phyloP scores from a whole-genome alignment of 1,284 basidiomycete genomes.

The Erythrobasidium hasegawianum region DNA sequence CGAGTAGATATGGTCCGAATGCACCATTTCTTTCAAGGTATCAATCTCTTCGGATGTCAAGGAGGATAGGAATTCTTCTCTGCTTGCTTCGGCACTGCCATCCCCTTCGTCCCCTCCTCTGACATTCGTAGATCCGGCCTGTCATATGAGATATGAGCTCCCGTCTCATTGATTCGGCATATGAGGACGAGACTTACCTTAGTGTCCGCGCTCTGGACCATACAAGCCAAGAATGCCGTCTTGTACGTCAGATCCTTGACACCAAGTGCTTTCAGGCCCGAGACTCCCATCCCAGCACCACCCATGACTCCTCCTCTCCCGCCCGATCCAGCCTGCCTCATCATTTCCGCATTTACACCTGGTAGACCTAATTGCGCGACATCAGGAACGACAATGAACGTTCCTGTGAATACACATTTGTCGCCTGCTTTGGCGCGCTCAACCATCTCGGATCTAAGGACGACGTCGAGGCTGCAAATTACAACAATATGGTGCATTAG shows the following conservation, averaged over 20 bases:
- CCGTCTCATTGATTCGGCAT: too few relatives aligned
- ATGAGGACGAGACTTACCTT: too few relatives aligned
- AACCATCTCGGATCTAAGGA: conserved; percentile 89
- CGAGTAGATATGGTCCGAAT: conserved; percentile 88
- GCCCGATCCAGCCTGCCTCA: conserved; percentile 73
- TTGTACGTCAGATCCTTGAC: conserved; percentile 96
- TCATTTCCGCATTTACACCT: conserved; percentile 89
- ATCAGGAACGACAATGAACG: conserved; percentile 97
- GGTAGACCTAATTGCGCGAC: conserved; percentile 93
- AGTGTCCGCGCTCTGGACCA: conserved; percentile 87
- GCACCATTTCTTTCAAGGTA: conserved; percentile 89
- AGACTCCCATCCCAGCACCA: conserved; percentile 70
- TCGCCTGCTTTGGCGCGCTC: conserved; percentile 98
- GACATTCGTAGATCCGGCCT: conserved; percentile 73
- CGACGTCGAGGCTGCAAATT: conserved; percentile 71
- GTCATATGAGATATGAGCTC: conserved; percentile 4
- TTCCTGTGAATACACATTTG: conserved; percentile 96
- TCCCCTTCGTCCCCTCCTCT: conserved; percentile 77
- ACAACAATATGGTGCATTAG: neutral
- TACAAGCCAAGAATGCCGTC: conserved; percentile 96
- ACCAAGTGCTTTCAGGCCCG: conserved; percentile 88
- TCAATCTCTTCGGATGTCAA: conserved; percentile 92
- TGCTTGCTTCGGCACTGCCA: conserved; percentile 61
- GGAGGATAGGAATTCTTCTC: conserved; percentile 67
- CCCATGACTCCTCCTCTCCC: conserved; percentile 62